Conservation (phyloP, 2,329 filamentous ascomycete species). For the Calonectria honghensis region DNA sequence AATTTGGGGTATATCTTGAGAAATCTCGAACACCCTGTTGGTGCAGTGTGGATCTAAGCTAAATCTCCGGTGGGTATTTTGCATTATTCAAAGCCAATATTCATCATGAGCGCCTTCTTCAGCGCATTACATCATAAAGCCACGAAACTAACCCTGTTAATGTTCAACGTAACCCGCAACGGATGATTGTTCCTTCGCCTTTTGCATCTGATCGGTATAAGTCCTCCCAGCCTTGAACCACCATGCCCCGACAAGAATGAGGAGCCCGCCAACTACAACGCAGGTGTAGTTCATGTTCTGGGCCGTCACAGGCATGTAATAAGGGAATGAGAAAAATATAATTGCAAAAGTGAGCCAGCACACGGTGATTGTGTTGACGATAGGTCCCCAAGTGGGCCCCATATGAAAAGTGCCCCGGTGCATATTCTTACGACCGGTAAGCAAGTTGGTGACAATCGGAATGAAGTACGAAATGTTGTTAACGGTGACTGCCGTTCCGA, state of each 20-base stretch:
- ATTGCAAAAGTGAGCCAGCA: slow-evolving; percentile 64
- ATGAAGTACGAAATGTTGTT: slow-evolving; percentile 68
- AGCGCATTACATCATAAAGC: background rate
- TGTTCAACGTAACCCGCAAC: background rate
- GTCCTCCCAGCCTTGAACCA: slow-evolving; percentile 64
- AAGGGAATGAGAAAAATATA: slow-evolving; percentile 67
- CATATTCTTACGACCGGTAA: slow-evolving; percentile 63
- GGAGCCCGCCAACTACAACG: slow-evolving; percentile 64
- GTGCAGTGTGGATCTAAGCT: background rate
- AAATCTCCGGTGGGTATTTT: background rate
- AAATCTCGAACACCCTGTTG: background rate
- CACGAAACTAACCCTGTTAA: background rate
- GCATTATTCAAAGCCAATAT: background rate
- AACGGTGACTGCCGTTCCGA: slow-evolving; percentile 63
- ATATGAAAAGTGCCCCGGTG: slow-evolving; percentile 63
- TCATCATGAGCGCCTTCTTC: background rate
- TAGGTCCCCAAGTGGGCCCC: slow-evolving; percentile 56
- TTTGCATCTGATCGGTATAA: slow-evolving; percentile 62
- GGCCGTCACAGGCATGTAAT: slow-evolving; percentile 60
- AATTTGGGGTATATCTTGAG: slow-evolving; percentile 16
- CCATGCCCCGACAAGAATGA: slow-evolving; percentile 62
- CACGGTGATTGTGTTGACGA: slow-evolving; percentile 61
- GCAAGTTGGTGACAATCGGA: slow-evolving; percentile 66
- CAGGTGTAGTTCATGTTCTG: slow-evolving; percentile 71
- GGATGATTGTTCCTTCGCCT: slow-evolving; percentile 56